Evolutionary conservation across 2,329 filamentous ascomycete genomes (phyloP), one percentile per base, ranked within the genome.

Genomic region (Ophiocordyceps robertsii): DNA sequence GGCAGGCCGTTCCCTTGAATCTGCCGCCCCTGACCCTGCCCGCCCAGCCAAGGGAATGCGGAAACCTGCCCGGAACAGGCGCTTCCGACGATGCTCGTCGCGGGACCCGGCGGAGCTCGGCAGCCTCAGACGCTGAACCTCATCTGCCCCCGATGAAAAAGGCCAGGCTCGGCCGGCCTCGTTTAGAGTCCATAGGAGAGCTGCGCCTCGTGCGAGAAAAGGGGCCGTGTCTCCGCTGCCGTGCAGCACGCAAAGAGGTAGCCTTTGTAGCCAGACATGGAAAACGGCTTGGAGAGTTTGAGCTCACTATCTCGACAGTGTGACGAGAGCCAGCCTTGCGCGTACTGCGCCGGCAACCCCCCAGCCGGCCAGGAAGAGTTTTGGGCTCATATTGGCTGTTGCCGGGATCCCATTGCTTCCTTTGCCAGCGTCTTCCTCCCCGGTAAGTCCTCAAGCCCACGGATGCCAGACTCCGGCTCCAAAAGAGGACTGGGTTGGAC

Each of bases 181-280:
- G 70, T 21, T 58, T 77, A 2, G 66, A 76, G 51, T 77, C 73
- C 16, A 77, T 77, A 38, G 72, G 68, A 36, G 73, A 77, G 54
- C 63, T 77, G 4, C 65, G 64, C 35, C 61, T 77, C 9, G 60
- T 70, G 16, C 66, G 63, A 33, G 66, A 70, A 31, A 55, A 61
- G 14, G 65, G 65, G 14, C 63, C 67, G 13, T 77, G 73, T 50
- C 60, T 77, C 35, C 68, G 69, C 36, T 77, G 73, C 51, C 68
- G 62, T 51, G 57, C 67, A 9, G 53, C 63, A 29, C 66, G 65
- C 37, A 65, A 63, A 53, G 59, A 63, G 51, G 72, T 75, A 62
- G 53, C 64, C 27, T 19, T 19, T 33, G 13, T 9, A 17, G 4
- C 3, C 36, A 11, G 7, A 16, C 12, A 12, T 16, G 11, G 13